Percentiles rank a stretch among this genome's conserved stretches.
phyloP scores from a whole-genome alignment of 441 rosid genomes.

The Populus hybrid region DNA sequence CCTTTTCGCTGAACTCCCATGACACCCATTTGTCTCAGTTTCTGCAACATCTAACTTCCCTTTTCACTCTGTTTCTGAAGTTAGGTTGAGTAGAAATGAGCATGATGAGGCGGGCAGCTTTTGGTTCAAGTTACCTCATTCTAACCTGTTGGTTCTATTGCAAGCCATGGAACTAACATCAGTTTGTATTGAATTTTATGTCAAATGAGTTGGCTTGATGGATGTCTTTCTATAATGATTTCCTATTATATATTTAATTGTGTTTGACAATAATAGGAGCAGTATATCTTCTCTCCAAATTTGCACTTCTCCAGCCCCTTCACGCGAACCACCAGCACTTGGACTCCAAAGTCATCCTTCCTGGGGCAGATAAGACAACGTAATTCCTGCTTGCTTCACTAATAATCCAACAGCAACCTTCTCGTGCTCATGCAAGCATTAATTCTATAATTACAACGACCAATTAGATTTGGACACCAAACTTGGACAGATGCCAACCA shows the following conservation, averaged over 20 bases:
- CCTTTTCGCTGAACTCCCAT: conserved; percentile 8
- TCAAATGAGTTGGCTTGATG: neutral
- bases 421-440: neutral
- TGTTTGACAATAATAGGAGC: conserved; percentile 11
- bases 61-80: conserved; percentile 18
- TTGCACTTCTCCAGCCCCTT: neutral
- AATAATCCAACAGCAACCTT: neutral
- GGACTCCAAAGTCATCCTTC: neutral
- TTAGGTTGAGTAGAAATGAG: conserved; percentile 9
- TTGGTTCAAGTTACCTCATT: conserved; percentile 18
- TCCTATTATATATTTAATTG: conserved; percentile 3
- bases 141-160: conserved; percentile 17
- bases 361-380: neutral
- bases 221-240: conserved; percentile 9
- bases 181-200: conserved; percentile 1
- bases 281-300: conserved; percentile 6
- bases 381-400: neutral
- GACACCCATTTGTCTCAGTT: conserved; percentile 7
- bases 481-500: neutral
- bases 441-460: neutral
- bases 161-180: conserved; percentile 1
- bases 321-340: neutral
- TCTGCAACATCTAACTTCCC: conserved; percentile 8
- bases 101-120: conserved; percentile 5
- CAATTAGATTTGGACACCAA: neutral